Percentiles rank a stretch among this genome's conserved stretches.
Evolutionary conservation across 129 eudicot species (phyloP).

Genomic region (Helichrysum umbraculigerum): DNA sequence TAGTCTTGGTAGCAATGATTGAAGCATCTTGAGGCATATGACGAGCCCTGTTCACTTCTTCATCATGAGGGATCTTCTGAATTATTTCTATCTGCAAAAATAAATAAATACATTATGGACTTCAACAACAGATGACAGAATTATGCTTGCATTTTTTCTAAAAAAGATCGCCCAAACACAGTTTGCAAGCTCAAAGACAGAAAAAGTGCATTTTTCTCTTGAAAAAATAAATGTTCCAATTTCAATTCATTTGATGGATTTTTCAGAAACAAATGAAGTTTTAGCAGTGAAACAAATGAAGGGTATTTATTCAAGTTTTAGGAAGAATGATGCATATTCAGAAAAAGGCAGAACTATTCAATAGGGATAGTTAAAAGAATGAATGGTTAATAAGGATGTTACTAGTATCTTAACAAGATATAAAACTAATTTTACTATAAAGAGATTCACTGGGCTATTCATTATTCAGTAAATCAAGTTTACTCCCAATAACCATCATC

Average conservation of each 20-base stretch:
- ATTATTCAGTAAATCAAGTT: not conserved
- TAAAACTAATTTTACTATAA: not conserved
- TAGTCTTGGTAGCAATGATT: conserved; percentile 79
- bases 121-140: not conserved
- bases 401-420: conserved; percentile 16
- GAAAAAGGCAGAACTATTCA: conserved; percentile 3
- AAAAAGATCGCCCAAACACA: not conserved
- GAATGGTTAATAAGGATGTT: not conserved
- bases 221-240: not conserved
- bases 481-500: not conserved
- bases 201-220: not conserved
- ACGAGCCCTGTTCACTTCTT: conserved; percentile 92
- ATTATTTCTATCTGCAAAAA: conserved; percentile 64
- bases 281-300: not conserved
- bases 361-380: not conserved
- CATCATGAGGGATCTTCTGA: conserved; percentile 80
- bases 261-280: not conserved
- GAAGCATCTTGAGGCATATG: conserved; percentile 81
- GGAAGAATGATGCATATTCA: not conserved
- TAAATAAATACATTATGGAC: not conserved
- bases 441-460: not conserved
- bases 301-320: not conserved
- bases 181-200: not conserved
- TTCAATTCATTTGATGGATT: not conserved
- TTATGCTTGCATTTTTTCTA: not conserved